A percentile compares a stretch with the other conserved stretches of the same genome.
Conservation (phyloP, 164 flowering plant species). For the Chloranthus sessilifolius region DNA sequence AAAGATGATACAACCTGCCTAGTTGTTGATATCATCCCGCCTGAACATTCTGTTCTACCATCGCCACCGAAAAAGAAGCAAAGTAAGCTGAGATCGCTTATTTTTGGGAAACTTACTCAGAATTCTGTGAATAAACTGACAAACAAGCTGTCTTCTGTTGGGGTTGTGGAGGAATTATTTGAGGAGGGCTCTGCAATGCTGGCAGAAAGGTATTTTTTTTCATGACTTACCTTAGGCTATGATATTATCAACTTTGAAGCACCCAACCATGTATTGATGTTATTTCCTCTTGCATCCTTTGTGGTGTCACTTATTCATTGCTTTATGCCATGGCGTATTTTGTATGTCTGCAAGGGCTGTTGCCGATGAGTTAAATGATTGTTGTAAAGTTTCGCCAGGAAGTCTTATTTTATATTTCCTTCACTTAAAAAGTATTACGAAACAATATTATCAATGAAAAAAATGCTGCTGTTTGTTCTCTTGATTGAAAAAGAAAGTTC, state of each 20-base stretch:
- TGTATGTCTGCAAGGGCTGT: neutral
- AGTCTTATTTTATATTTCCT: neutral
- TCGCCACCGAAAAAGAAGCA: slow-evolving; percentile 54
- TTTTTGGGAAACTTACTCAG: slow-evolving; percentile 48
- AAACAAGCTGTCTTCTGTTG: slow-evolving; percentile 78
- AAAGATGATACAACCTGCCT: slow-evolving; percentile 92
- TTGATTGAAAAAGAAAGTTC: too few relatives aligned
- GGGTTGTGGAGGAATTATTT: slow-evolving; percentile 87
- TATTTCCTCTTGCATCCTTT: too few relatives aligned
- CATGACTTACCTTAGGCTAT: slow-evolving; percentile 3
- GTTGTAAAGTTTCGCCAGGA: neutral
- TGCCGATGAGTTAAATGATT: too few relatives aligned
- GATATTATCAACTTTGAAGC: too few relatives aligned
- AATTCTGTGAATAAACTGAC: slow-evolving; percentile 40
- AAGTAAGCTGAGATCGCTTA: slow-evolving; percentile 41
- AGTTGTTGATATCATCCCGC: slow-evolving; percentile 82
- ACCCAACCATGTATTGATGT: too few relatives aligned
- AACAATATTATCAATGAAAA: too few relatives aligned
- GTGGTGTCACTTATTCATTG: neutral
- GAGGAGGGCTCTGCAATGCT: slow-evolving; percentile 99
- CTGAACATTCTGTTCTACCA: slow-evolving; percentile 44
- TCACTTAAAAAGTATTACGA: too few relatives aligned
- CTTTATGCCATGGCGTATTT: neutral
- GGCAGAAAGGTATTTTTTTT: slow-evolving; percentile 66
- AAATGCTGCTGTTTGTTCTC: too few relatives aligned